These are phyloP conservation scores for Suaeda aralocaspica DNA, from an alignment of 148 eudicot species.

Conservation along the genomic window DNA sequence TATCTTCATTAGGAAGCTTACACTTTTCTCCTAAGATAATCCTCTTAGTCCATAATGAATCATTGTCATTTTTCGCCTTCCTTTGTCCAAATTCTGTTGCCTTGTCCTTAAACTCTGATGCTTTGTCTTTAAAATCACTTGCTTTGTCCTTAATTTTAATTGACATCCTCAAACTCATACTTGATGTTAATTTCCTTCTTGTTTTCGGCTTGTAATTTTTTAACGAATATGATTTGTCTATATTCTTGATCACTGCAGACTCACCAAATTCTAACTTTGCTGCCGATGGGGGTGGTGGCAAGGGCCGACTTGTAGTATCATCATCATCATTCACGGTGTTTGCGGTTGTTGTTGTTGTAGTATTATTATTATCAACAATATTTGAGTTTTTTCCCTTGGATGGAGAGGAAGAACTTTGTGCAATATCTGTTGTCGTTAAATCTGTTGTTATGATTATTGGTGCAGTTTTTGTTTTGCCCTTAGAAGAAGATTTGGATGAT, in stretches of 20 bases:
- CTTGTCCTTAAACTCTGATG: not conserved
- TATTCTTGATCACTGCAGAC: constrained; percentile 5
- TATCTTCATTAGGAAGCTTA: constrained; percentile 48
- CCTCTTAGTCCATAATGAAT: constrained; percentile 65
- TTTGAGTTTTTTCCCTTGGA: not conserved
- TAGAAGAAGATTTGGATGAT: not conserved
- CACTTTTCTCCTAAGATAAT: constrained; percentile 75
- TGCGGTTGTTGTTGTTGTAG: not conserved
- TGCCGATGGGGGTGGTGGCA: constrained; percentile 36
- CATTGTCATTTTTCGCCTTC: constrained; percentile 46
- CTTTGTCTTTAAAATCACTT: not conserved
- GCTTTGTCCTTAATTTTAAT: constrained; percentile 22
- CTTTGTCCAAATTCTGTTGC: constrained; percentile 7
- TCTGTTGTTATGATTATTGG: not conserved
- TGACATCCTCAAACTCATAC: constrained; percentile 48
- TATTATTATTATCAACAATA: not conserved
- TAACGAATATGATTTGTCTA: constrained; percentile 33
- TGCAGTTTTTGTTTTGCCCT: not conserved
- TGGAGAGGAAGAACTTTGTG: not conserved
- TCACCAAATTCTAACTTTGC: constrained; percentile 22
- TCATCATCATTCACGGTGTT: not conserved
- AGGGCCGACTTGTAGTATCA: constrained; percentile 18
- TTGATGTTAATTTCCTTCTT: constrained; percentile 32
- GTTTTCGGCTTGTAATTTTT: constrained; percentile 32
- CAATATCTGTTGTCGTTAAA: not conserved